Conservation (phyloP, 768 basidiomycete genomes). For the Steccherinum ochraceum region DNA sequence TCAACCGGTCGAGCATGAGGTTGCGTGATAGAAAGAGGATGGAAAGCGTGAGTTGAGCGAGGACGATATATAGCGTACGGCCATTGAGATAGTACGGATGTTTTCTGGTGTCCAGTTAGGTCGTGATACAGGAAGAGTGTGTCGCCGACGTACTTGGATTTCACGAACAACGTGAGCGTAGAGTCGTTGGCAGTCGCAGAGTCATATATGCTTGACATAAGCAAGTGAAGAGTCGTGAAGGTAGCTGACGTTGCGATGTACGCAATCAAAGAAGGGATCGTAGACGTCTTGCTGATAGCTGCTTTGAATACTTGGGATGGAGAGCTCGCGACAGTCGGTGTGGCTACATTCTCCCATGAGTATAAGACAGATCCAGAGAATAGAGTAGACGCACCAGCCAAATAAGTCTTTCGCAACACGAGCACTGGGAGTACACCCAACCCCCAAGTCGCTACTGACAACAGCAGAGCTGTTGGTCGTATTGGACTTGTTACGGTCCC, state of each 20-base stretch:
- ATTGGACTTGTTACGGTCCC: constrained; percentile 31
- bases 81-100: constrained; percentile 73
- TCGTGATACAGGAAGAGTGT: neutral
- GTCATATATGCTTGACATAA: constrained; percentile 31
- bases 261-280: constrained; percentile 35
- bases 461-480: constrained; percentile 30
- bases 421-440: constrained; percentile 49
- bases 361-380: constrained; percentile 15
- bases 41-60: constrained; percentile 46
- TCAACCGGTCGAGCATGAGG: constrained; percentile 57
- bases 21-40: constrained; percentile 47
- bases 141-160: constrained; percentile 46
- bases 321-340: constrained; percentile 43
- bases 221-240: constrained; percentile 37
- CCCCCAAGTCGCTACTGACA: constrained; percentile 40
- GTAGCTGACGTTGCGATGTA: constrained; percentile 43
- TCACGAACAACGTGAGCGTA: constrained; percentile 52
- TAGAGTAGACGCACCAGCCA: constrained; percentile 44
- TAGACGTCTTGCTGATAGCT: constrained; percentile 42
- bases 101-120: constrained; percentile 37
- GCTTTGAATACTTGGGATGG: constrained; percentile 41
- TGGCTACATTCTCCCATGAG: constrained; percentile 30
- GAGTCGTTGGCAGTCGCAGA: constrained; percentile 27
- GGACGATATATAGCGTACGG: constrained; percentile 51
- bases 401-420: constrained; percentile 49